Evolutionary conservation across 441 rosid genomes (phyloP), one percentile per base, ranked within the genome.

Genomic region (Populus hybrid): DNA sequence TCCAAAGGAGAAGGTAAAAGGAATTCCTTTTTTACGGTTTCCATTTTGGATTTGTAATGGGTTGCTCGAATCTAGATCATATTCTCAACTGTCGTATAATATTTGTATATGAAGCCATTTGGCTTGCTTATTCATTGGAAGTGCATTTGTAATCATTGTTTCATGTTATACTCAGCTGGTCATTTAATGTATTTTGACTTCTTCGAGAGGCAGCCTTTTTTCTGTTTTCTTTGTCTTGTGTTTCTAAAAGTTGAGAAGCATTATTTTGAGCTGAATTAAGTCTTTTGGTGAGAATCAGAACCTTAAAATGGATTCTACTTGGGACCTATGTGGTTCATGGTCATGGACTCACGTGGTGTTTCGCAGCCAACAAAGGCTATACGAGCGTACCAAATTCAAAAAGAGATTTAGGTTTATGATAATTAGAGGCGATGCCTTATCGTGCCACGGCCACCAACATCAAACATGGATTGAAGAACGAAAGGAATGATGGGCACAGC

Each of bases 91-190:
- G 69, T 66, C 67, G 46, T 32, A 65, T 26, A 72, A 10, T 61
- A 50, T 65, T n/a, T 67, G 68, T 69, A 72, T 63, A 28, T 3
- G 53, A 42, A 73, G 68, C 30, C 71, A 61, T 34, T 73, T 66
- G 40, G 57, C 23, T 30, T 30, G 32, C 32, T 30, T 30, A 30
- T 30, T 30, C 32, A 30, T 30, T 30, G 32, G 32, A 30, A 30
- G 32, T 30, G 32, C 32, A 30, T 30, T 30, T 30, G 32, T 30
- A 3, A 71, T 53, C 67, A 30, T 76, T 76, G 74, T 76, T 72
- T 68, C n/a, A 79, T 75, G 12, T 16, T 1, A 11, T 26, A 6
- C 23, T 4, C n/a, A 30, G 32, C 2, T 28, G 30, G 30, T 30
- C 32, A 30, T 30, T 30, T 30, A 30, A 30, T 30, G 32, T 30